Base-by-base conservation (phyloP, 2,329 filamentous ascomycete species). In the Pseudopyricularia cyperi region DNA sequence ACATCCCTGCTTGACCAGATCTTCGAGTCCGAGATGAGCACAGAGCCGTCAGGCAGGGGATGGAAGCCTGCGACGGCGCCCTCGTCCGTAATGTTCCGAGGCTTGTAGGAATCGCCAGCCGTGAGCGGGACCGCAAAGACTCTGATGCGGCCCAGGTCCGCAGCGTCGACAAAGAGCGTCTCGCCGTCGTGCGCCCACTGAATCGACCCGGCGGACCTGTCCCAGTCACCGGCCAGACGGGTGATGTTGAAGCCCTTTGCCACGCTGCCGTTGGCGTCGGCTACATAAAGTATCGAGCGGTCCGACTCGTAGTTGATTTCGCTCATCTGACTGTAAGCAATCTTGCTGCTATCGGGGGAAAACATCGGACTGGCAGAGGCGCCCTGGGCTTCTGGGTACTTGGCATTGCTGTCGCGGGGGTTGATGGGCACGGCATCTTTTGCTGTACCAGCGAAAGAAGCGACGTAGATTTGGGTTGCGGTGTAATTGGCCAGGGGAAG, bases 301-400 rank as follows among this genome's bases (percentile, higher is more conserved):
- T 66, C 64, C 17, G 64, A 63, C 61, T 85, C 80, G 58, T 85
- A 84, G 8, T 72, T 69, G 53, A 77, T 73, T 2, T 72, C 72
- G 54, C 73, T 71, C 79, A 81, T 82, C 57, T 79, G 76, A 50
- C 83, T 62, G 58, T 83, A 85, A 4, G 77, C 80, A 42, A 80
- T 66, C 50, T 72, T 69, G 47, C 69, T 72, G 46, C 80, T 77
- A 55, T 77, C 71, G 0, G 76, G 75, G 15, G 79, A 82, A 65
- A 83, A 83, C 14, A 61, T 58, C 5, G 67, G 67, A 8, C 57
- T 60, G 1, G 63, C 63, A 4, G 63, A 61, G 9, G 67, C 66
- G 2, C 67, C 67, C 52, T 66, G 55, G 1, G 64, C 57, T 9
- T 64, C 60, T 3, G 59, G 55, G 51, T 67, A 62, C 54, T 57